These are phyloP conservation scores for Reticulascus tulasneorum DNA, from an alignment of 2,329 filamentous ascomycete species.

Conservation along the genomic window DNA sequence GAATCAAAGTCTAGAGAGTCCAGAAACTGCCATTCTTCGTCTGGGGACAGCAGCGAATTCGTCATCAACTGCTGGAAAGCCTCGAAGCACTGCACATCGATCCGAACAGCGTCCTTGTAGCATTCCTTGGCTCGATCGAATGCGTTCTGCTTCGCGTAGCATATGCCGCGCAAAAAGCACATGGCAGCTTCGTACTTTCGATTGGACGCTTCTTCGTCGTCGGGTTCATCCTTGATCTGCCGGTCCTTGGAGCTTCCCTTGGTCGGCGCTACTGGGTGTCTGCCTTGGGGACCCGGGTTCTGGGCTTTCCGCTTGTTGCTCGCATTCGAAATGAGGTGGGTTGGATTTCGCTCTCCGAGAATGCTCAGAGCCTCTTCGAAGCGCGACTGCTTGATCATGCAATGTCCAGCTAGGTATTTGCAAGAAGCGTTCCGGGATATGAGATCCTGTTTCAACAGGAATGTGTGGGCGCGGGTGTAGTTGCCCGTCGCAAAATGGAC, in stretches of 20 bases:
- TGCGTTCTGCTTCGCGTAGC: constrained; percentile 94
- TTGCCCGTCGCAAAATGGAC: constrained; percentile 95
- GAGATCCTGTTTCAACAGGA: constrained; percentile 80
- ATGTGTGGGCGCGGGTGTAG: constrained; percentile 84
- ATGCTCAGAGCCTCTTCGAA: constrained; percentile 84
- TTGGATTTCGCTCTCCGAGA: constrained; percentile 91
- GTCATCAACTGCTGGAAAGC: constrained; percentile 97
- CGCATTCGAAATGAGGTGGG: constrained; percentile 70
- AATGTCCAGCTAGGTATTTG: constrained; percentile 89
- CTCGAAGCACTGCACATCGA: constrained; percentile 97
- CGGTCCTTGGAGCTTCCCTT: constrained; percentile 24
- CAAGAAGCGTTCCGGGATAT: constrained; percentile 79
- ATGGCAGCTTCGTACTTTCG: constrained; percentile 92
- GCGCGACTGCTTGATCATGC: constrained; percentile 85
- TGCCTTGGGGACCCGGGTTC: constrained; percentile 51
- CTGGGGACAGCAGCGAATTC: constrained; percentile 85
- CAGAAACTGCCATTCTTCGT: constrained; percentile 86
- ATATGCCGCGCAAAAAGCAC: constrained; percentile 91
- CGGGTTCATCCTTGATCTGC: constrained; percentile 31
- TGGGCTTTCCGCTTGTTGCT: constrained; percentile 67
- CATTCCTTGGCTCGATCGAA: constrained; percentile 97
- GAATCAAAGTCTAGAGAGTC: constrained; percentile 88
- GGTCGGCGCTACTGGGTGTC: constrained; percentile 17
- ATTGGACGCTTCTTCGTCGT: constrained; percentile 65
- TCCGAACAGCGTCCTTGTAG: constrained; percentile 94